Evolutionary conservation across 2,329 filamentous ascomycete genomes (phyloP).

Genomic region (Nemania bipapillata): DNA sequence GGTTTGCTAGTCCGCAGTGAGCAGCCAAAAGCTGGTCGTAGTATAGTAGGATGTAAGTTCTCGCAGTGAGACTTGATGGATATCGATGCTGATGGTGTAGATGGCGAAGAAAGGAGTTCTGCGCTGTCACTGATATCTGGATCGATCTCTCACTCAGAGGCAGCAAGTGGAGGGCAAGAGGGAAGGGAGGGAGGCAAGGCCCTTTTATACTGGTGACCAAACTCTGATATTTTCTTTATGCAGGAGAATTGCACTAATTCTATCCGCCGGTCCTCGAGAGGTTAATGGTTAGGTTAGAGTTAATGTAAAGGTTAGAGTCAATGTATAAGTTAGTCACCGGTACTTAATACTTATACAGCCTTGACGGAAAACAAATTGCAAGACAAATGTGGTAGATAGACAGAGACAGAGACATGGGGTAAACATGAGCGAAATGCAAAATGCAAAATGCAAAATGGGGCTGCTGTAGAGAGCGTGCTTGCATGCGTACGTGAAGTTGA

Average conservation of each 20-base stretch:
- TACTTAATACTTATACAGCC: neutral
- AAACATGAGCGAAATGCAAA: neutral
- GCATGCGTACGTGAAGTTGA: constrained; percentile 25
- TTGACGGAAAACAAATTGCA: neutral
- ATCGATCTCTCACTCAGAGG: neutral
- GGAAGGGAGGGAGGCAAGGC: neutral
- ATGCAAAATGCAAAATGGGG: no score
- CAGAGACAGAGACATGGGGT: constrained; percentile 2
- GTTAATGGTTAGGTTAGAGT: neutral
- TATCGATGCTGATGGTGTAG: constrained; percentile 4
- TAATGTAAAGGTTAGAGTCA: neutral
- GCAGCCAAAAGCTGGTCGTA: no score
- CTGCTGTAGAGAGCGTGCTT: neutral
- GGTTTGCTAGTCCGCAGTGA: no score
- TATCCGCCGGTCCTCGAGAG: no score
- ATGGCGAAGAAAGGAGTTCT: neutral
- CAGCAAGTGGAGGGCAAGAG: no score
- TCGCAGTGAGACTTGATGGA: neutral
- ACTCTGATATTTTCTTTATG: constrained; percentile 1
- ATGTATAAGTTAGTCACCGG: neutral
- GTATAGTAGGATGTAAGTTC: neutral
- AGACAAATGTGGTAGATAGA: constrained; percentile 3
- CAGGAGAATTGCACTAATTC: no score
- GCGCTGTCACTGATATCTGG: neutral
- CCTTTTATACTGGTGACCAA: neutral